phyloP scores from a whole-genome alignment of 2,329 filamentous ascomycete genomes.

The Aureobasidium sp. region DNA sequence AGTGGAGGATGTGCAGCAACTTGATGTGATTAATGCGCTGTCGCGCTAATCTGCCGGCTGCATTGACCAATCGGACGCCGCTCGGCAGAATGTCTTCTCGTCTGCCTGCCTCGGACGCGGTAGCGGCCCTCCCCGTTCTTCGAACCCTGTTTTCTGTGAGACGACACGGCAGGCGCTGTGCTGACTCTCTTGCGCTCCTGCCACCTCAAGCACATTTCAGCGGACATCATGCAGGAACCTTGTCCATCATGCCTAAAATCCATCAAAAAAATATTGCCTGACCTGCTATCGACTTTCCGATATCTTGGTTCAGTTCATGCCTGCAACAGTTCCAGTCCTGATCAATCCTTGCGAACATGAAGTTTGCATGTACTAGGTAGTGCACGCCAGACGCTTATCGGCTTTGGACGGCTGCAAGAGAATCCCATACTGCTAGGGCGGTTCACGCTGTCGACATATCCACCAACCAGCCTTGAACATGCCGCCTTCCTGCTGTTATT shows the following conservation, averaged over 20 bases:
- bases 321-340: background rate
- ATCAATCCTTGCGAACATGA: background rate
- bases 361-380: background rate
- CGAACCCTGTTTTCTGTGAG: background rate
- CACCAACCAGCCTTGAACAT: background rate
- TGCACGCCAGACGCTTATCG: background rate
- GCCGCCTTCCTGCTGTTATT: background rate
- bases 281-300: background rate
- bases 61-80: background rate
- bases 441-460: background rate
- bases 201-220: background rate
- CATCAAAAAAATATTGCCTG: background rate
- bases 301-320: background rate
- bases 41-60: background rate
- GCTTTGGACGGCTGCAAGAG: background rate
- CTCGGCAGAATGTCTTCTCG: background rate
- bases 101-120: background rate
- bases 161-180: constrained; percentile 3
- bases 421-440: background rate
- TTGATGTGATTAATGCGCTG: constrained; percentile 9
- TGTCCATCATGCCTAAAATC: background rate
- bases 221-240: constrained; percentile 2
- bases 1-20: constrained; percentile 4
- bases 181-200: background rate
- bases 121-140: background rate